Evolutionary conservation across 306 rosid species (phyloP).

Genomic region (Malus asiatica): DNA sequence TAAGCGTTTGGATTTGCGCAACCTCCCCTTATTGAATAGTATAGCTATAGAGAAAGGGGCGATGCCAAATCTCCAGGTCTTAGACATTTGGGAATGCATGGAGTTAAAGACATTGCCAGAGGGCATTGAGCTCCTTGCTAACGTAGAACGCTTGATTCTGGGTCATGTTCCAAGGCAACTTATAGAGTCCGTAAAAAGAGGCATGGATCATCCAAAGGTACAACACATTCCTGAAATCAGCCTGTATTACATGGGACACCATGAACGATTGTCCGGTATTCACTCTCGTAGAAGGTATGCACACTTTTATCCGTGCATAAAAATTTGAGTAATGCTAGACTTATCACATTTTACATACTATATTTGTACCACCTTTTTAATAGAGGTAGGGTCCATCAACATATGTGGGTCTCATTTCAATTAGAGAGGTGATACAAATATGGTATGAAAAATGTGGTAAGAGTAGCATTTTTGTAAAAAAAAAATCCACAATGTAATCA

Average conservation of each 20-base stretch:
- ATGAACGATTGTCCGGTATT: no score
- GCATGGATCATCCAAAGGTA: background rate
- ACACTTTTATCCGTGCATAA: no score
- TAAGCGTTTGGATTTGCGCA: background rate
- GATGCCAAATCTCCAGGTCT: background rate
- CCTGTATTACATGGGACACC: background rate
- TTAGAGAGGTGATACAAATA: no score
- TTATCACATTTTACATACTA: no score
- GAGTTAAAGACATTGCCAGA: conserved; percentile 6
- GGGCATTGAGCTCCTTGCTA: conserved; percentile 4
- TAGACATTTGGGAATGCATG: background rate
- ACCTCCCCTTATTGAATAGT: background rate
- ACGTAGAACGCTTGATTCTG: background rate
- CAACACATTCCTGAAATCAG: background rate
- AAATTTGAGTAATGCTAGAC: background rate
- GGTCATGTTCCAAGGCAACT: no score
- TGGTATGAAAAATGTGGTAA: no score
- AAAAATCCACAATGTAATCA: no score
- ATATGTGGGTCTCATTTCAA: no score
- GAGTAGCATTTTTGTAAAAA: no score
- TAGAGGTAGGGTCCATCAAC: no score
- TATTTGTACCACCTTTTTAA: rapidly evolving
- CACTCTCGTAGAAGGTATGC: background rate
- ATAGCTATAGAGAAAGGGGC: background rate
- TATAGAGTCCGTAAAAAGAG: background rate